phyloP scores from a whole-genome alignment of 345 rosid species.

The Moringa oleifera region DNA sequence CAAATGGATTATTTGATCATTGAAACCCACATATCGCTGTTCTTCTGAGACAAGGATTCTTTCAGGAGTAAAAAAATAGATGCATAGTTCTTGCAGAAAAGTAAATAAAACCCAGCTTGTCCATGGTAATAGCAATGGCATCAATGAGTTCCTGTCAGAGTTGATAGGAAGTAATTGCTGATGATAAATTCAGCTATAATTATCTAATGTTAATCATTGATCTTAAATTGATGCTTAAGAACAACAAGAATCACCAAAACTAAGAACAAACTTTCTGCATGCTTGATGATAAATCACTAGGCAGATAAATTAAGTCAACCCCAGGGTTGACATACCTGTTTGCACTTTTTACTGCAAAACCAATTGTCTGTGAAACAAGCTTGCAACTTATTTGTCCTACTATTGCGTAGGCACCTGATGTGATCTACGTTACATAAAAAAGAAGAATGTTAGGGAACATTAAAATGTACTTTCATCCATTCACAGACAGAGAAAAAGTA shows the following conservation, averaged over 20 bases:
- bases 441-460: constrained; percentile 15
- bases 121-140: background rate
- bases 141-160: background rate
- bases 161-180: background rate
- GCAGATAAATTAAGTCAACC: background rate
- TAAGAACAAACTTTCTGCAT: too few relatives aligned
- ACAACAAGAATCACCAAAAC: background rate
- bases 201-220: background rate
- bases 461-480: constrained; percentile 3
- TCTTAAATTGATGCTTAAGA: background rate
- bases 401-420: constrained; percentile 31
- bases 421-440: constrained; percentile 48
- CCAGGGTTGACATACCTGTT: constrained; percentile 38
- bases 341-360: constrained; percentile 72
- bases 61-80: too few relatives aligned
- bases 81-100: too few relatives aligned
- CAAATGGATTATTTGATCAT: too few relatives aligned
- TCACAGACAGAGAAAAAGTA: constrained; percentile 13
- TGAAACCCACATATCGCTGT: too few relatives aligned
- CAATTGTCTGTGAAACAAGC: constrained; percentile 27
- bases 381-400: constrained; percentile 18
- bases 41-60: too few relatives aligned
- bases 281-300: too few relatives aligned
- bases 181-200: background rate
- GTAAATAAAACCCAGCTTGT: too few relatives aligned